These are phyloP conservation scores for Globisporangium sylvaticum DNA, from an alignment of 352 stramenopile genomes.

Conservation along the genomic window DNA sequence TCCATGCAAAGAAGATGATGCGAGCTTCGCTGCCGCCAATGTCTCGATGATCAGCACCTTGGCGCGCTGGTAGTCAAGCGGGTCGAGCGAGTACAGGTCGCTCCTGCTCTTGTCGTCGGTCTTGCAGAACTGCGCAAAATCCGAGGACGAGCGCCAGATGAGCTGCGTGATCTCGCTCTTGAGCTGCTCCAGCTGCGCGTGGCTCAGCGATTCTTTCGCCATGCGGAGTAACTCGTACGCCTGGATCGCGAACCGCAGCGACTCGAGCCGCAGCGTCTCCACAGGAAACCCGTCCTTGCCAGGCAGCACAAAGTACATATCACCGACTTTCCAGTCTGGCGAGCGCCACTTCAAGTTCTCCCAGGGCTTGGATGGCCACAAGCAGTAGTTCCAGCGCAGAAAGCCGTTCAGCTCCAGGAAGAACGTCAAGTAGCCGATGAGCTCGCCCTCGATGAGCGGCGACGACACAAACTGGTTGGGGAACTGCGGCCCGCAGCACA, in stretches of 20 bases:
- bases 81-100: conserved; percentile 72
- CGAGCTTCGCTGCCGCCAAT: conserved; percentile 25
- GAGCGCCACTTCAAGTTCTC: conserved; percentile 57
- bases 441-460: conserved; percentile 61
- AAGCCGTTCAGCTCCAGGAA: conserved; percentile 80
- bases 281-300: conserved; percentile 55
- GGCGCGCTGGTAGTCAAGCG: conserved; percentile 58
- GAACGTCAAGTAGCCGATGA: conserved; percentile 73
- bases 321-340: conserved; percentile 64
- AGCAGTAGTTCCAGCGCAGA: conserved; percentile 79
- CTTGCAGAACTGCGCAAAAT: conserved; percentile 50
- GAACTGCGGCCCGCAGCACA: conserved; percentile 66
- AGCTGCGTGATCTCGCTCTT: conserved; percentile 48
- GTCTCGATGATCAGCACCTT: conserved; percentile 61
- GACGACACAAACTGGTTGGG: conserved; percentile 82
- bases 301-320: conserved; percentile 84
- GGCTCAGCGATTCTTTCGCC: conserved; percentile 31
- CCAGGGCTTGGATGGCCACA: conserved; percentile 64
- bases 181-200: conserved; percentile 47
- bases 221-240: conserved; percentile 59
- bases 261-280: conserved; percentile 69
- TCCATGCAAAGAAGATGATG: conserved; percentile 2
- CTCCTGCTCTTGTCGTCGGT: conserved; percentile 22
- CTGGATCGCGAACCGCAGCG: conserved; percentile 63
- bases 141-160: conserved; percentile 45